These are phyloP conservation scores for Eleusine indica DNA, from an alignment of 176 grass and related monocot genomes.

Conservation along the genomic window DNA sequence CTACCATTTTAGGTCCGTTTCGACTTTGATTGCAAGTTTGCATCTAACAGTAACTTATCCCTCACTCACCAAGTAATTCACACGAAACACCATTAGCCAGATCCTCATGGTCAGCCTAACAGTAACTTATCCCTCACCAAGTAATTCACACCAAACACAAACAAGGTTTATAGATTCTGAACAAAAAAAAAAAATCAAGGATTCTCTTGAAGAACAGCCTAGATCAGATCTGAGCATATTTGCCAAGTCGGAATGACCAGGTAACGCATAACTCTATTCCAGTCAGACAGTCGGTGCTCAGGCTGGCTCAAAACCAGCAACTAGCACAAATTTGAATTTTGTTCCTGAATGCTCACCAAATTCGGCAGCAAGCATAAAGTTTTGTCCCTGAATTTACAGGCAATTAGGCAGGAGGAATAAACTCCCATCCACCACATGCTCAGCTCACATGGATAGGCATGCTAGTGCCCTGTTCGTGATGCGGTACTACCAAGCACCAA, in stretches of 20 bases:
- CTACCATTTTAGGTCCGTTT: background rate
- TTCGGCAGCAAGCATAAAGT: background rate
- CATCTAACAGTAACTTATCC: background rate
- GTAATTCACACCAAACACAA: background rate
- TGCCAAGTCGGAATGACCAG: background rate
- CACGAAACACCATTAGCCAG: background rate
- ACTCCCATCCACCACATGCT: conserved; percentile 2
- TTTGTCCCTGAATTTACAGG: background rate
- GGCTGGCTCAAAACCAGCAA: background rate
- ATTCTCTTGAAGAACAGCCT: background rate
- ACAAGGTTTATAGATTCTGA: background rate
- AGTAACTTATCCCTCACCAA: too few species aligned
- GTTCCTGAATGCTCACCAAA: conserved; percentile 1
- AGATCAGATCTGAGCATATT: background rate
- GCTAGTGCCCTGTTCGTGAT: conserved; percentile 10
- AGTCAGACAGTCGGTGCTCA: background rate
- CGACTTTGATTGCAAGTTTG: background rate
- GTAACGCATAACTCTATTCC: background rate
- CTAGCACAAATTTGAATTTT: background rate
- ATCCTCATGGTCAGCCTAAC: background rate
- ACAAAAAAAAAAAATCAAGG: background rate
- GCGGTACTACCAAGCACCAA: background rate
- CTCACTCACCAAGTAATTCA: background rate
- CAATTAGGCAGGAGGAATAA: background rate
- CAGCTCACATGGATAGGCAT: background rate